These are phyloP conservation scores for Cytospora piceicola DNA, from an alignment of 2,329 filamentous ascomycete genomes.

Conservation along the genomic window DNA sequence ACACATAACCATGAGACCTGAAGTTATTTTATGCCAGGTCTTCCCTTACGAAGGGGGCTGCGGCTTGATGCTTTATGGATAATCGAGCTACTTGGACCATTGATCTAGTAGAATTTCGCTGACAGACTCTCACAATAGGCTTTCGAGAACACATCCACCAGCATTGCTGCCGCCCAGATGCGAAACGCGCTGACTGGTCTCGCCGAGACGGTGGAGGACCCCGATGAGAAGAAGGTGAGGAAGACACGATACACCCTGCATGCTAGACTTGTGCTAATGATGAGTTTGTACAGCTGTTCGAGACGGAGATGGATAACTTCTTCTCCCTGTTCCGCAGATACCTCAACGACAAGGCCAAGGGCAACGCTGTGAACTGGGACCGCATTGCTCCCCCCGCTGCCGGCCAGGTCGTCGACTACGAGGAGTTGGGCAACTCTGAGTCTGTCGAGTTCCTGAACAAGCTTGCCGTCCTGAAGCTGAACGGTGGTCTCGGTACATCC, in stretches of 20 bases:
- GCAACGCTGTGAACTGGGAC: conserved; percentile 94
- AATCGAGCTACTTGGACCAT: neutral
- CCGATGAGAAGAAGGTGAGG: conserved; percentile 79
- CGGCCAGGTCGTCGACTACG: conserved; percentile 94
- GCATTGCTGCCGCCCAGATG: conserved; percentile 98
- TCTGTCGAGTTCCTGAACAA: conserved; percentile 95
- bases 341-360: conserved; percentile 98
- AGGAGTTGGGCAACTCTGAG: conserved; percentile 84
- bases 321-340: conserved; percentile 98
- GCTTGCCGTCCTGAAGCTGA: conserved; percentile 97
- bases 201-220: conserved; percentile 84
- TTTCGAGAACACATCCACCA: conserved; percentile 99
- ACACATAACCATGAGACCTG: neutral
- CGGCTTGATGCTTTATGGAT: neutral
- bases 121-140: conserved; percentile 62
- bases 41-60: neutral
- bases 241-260: neutral
- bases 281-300: conserved; percentile 69
- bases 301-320: conserved; percentile 99
- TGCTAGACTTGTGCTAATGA: conserved; percentile 31
- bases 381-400: conserved; percentile 92
- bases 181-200: conserved; percentile 95
- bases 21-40: neutral
- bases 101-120: neutral
- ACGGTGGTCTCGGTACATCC: conserved; percentile 97